Evolutionary conservation across 2,329 filamentous ascomycete species (phyloP), one percentile per base, ranked within the genome.

Genomic region (Fusarium coicis): DNA sequence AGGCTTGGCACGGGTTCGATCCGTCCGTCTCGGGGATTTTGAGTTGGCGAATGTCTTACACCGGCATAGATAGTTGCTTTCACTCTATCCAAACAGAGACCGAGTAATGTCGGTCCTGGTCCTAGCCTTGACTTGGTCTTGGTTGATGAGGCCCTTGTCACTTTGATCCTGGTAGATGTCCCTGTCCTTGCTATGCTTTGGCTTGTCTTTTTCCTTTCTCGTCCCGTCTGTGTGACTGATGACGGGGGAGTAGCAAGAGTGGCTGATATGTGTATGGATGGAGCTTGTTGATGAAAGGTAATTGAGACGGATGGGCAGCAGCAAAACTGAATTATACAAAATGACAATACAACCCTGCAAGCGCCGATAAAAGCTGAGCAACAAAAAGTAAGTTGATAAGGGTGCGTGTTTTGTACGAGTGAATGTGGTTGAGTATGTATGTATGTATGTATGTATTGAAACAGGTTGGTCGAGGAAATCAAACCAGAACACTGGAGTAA

Each of bases 11-110:
- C 53, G 52, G 58, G 70, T 39, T 60, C 58, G 52, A 62, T 59
- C 63, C 40, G 67, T 59, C 58, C 60, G 71, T 70, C 63, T 74
- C 72, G 68, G 73, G 73, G 64, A 71, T 73, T 77, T 76, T 74
- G 71, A 74, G 74, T 76, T 75, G 74, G 70, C 60, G 56, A 54
- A 70, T 76, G 75, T 76, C 74, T 76, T 74, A 76, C 68, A 74
- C 67, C 63, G 59, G 63, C 69, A 68, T 54, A 55, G 52, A 50
- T 68, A 54, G 63, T 58, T 57, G 65, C 52, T 64, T 54, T 54
- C 34, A 44, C 53, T 55, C 26, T 39, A 47, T 53, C 57, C 44
- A 68, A 69, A 53, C 44, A 69, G 66, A 44, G 60, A 43, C 46
- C 40, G 65, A 69, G 64, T 39, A 64, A 58, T 67, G 46, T 61